phyloP scores from a whole-genome alignment of 2,329 filamentous ascomycete species.

The Aspergillus aculeatinus region DNA sequence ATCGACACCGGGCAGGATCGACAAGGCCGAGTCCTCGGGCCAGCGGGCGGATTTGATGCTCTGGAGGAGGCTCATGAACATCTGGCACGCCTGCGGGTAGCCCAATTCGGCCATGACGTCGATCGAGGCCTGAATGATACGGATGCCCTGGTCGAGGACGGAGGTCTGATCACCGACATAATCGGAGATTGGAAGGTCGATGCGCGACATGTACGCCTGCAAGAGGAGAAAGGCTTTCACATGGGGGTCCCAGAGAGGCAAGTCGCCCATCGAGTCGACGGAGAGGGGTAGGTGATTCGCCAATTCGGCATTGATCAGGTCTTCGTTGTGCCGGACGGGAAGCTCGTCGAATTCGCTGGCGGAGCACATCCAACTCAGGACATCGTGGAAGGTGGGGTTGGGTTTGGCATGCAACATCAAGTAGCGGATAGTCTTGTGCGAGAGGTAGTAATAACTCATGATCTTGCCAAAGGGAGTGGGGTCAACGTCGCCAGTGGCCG shows the following conservation, averaged over 20 bases:
- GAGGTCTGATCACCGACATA: constrained; percentile 90
- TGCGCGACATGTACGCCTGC: constrained; percentile 91
- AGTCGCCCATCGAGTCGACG: constrained; percentile 57
- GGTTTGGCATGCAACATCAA: constrained; percentile 74
- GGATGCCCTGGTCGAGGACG: constrained; percentile 92
- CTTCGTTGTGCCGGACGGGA: constrained; percentile 96
- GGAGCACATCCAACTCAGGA: constrained; percentile 85
- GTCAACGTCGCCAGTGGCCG: constrained; percentile 80
- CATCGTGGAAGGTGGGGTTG: constrained; percentile 75
- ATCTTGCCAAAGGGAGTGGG: constrained; percentile 92
- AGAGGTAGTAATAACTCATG: constrained; percentile 99
- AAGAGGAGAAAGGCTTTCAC: constrained; percentile 93
- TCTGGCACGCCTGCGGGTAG: constrained; percentile 70
- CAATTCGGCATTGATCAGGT: constrained; percentile 90
- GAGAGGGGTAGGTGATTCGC: constrained; percentile 75
- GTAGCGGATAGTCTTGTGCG: constrained; percentile 88
- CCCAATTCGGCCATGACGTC: constrained; percentile 92
- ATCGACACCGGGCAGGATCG: constrained; percentile 73
- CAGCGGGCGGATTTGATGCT: constrained; percentile 90
- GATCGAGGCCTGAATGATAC: constrained; percentile 92
- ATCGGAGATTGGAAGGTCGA: constrained; percentile 90
- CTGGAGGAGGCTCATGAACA: constrained; percentile 84
- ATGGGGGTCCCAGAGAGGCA: constrained; percentile 98
- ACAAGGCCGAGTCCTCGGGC: constrained; percentile 76
- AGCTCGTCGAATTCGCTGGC: constrained; percentile 97